Evolutionary conservation across 2,329 filamentous ascomycete species (phyloP).

Genomic region (Ceratocystis papillata): DNA sequence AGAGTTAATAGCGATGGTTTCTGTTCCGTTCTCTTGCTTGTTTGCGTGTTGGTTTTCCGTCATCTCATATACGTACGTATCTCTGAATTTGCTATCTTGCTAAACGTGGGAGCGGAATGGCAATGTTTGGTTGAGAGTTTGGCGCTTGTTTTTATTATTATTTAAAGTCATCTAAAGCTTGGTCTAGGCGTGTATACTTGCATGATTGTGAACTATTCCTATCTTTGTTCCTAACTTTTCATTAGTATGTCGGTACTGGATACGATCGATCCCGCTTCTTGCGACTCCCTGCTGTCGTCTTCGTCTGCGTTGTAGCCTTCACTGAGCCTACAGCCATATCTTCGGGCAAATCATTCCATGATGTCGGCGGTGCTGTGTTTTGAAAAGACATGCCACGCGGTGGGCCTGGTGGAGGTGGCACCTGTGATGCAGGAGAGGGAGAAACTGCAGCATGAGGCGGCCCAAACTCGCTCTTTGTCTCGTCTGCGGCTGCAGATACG

Average conservation of each 20-base stretch:
- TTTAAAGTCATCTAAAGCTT: too few species aligned
- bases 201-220: background rate
- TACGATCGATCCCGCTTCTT: slow-evolving; percentile 53
- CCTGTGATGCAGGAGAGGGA: background rate
- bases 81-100: background rate
- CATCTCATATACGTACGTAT: slow-evolving; percentile 31
- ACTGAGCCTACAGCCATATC: slow-evolving; percentile 42
- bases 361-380: slow-evolving; percentile 46
- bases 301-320: slow-evolving; percentile 38
- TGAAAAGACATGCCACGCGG: slow-evolving; percentile 43
- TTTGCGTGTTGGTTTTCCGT: slow-evolving; percentile 20
- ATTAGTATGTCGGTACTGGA: slow-evolving; percentile 48
- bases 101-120: too few species aligned
- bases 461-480: background rate
- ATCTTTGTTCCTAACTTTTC: background rate
- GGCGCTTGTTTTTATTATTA: too few species aligned
- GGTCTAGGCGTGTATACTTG: too few species aligned
- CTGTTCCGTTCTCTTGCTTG: slow-evolving; percentile 17
- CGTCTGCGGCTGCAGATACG: slow-evolving; percentile 14
- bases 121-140: too few species aligned
- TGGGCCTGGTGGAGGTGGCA: slow-evolving; percentile 20
- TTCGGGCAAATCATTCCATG: slow-evolving; percentile 56
- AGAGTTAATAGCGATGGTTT: slow-evolving; percentile 4
- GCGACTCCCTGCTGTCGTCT: slow-evolving; percentile 31
- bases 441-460: too few species aligned